Evolutionary conservation across 345 rosid genomes (phyloP).

Genomic region (Luvunga scandens): DNA sequence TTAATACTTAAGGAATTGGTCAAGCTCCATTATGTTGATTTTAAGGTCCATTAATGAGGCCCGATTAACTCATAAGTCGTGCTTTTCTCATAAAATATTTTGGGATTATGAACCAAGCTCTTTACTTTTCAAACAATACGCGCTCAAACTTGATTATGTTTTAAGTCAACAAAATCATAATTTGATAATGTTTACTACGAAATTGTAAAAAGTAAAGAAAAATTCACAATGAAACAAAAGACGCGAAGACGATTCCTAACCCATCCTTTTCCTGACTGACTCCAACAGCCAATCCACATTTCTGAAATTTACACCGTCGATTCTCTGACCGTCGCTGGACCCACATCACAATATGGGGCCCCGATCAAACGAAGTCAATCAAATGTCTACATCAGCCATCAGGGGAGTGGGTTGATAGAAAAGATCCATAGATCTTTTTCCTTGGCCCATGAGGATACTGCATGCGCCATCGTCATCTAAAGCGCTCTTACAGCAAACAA

Average conservation of each 20-base stretch:
- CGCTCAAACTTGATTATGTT: not conserved
- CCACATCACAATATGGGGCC: not conserved
- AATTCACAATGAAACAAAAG: not conserved
- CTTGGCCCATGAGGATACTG: too few species aligned
- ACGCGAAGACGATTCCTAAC: not conserved
- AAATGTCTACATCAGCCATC: not conserved
- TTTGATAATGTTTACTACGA: not conserved
- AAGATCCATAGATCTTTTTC: not conserved
- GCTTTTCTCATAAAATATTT: not conserved
- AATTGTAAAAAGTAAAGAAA: not conserved
- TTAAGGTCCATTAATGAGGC: not conserved
- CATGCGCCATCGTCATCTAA: too few species aligned
- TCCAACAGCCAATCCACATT: not conserved
- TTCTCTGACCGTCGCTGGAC: not conserved
- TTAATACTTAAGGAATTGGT: not conserved
- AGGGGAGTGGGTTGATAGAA: not conserved
- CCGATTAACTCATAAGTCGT: not conserved
- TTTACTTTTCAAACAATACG: not conserved
- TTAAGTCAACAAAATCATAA: too few species aligned
- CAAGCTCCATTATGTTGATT: not conserved
- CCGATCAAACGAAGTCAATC: not conserved
- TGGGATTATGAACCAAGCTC: not conserved
- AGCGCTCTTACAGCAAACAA: too few species aligned
- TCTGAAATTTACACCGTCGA: slow-evolving; percentile 1
- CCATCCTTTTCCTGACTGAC: not conserved